Evolutionary conservation across 2,329 filamentous ascomycete genomes (phyloP).

Genomic region (Colletotrichum sp.): DNA sequence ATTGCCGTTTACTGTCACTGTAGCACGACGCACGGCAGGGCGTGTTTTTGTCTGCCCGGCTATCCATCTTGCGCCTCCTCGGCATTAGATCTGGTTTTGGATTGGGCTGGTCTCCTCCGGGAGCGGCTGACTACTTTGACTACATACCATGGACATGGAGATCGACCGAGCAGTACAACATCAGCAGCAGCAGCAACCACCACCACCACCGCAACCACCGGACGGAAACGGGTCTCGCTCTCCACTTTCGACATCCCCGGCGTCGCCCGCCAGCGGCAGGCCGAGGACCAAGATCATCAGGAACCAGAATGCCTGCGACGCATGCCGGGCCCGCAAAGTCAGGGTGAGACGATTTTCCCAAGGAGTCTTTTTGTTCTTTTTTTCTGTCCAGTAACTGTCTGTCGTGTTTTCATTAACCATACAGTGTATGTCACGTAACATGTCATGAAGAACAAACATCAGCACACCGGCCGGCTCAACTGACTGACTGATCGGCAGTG

Average conservation of each 20-base stretch:
- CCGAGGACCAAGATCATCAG: neutral
- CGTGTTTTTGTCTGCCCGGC: neutral
- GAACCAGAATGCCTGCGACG: conserved; percentile 35
- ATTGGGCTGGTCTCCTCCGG: neutral
- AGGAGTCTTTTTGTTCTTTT: neutral
- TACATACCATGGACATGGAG: neutral
- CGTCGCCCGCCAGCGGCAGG: neutral
- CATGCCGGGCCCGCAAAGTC: conserved; percentile 31
- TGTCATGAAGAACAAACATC: too few species aligned
- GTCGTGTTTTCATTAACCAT: neutral
- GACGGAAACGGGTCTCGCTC: neutral
- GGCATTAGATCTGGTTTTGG: neutral
- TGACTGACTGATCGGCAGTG: conserved; percentile 21
- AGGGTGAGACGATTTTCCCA: conserved; percentile 21
- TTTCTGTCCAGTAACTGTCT: neutral
- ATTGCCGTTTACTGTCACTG: neutral
- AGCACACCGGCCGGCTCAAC: neutral
- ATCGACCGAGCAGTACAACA: neutral
- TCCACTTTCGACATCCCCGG: neutral
- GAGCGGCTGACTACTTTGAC: neutral
- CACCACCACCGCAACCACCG: neutral
- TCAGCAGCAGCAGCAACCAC: neutral
- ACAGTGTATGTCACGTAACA: neutral
- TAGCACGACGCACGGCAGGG: neutral
- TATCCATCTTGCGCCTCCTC: neutral